These are phyloP conservation scores for Nicotiana otophora DNA, from an alignment of 257 asterid genomes.

Conservation along the genomic window DNA sequence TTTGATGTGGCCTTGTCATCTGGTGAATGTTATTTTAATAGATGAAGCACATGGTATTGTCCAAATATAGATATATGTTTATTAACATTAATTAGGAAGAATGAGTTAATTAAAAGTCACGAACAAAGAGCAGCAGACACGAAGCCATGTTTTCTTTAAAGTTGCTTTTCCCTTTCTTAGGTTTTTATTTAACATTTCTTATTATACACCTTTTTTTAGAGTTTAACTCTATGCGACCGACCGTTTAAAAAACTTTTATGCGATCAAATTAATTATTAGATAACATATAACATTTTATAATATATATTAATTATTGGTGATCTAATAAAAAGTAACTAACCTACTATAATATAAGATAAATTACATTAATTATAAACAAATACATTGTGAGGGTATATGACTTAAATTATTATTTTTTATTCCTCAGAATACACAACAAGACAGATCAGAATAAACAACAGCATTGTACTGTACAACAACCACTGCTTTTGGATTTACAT, in stretches of 20 bases:
- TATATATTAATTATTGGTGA: too few species aligned
- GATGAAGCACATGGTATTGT: constrained; percentile 43
- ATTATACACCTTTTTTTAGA: constrained; percentile 1
- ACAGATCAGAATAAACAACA: constrained; percentile 25
- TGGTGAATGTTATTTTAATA: background rate
- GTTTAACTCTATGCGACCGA: too few species aligned
- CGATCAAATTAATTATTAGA: too few species aligned
- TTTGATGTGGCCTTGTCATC: background rate
- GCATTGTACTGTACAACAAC: constrained; percentile 19
- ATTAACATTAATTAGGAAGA: constrained; percentile 9
- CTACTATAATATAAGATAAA: too few species aligned
- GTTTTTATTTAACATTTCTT: constrained; percentile 33
- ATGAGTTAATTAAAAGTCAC: background rate
- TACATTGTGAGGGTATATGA: too few species aligned
- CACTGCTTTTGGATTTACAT: constrained; percentile 21
- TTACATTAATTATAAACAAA: too few species aligned
- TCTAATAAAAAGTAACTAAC: too few species aligned
- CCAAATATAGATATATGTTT: constrained; percentile 13
- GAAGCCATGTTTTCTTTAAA: constrained; percentile 45
- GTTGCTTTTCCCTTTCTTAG: constrained; percentile 33
- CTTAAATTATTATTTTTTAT: too few species aligned
- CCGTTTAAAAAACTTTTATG: too few species aligned
- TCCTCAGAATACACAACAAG: constrained; percentile 13
- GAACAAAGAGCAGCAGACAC: constrained; percentile 18
- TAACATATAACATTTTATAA: too few species aligned